Evolutionary conservation across 2,329 filamentous ascomycete species (phyloP).

Genomic region (Xylariaceae sp.): DNA sequence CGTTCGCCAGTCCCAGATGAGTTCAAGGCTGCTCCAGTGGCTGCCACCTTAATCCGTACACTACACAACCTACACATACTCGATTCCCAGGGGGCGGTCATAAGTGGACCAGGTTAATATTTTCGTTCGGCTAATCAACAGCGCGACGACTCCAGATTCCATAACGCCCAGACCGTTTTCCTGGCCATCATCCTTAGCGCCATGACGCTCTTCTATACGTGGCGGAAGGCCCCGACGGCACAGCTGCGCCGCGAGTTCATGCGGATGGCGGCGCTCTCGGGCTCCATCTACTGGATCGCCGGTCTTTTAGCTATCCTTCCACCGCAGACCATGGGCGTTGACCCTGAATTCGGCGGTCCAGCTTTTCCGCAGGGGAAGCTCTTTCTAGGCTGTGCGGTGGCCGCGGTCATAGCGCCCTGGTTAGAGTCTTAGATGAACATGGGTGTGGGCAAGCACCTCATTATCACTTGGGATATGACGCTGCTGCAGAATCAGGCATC

Average conservation of each 20-base stretch:
- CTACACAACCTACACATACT: too few species aligned
- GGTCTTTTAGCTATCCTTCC: conserved; percentile 37
- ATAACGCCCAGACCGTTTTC: conserved; percentile 41
- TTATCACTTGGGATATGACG: neutral
- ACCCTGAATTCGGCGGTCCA: conserved; percentile 42
- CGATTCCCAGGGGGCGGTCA: neutral
- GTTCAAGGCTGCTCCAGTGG: neutral
- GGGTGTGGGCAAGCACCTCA: neutral
- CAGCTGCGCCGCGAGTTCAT: conserved; percentile 33
- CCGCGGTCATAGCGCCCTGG: neutral
- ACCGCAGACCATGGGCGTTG: conserved; percentile 39
- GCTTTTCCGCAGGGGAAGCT: conserved; percentile 39
- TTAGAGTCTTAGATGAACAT: neutral
- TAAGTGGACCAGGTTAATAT: too few species aligned
- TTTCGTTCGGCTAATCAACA: neutral
- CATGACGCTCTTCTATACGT: conserved; percentile 40
- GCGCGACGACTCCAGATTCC: conserved; percentile 36
- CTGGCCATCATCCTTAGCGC: conserved; percentile 39
- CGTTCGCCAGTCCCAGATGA: neutral
- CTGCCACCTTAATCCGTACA: too few species aligned
- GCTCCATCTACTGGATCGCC: conserved; percentile 41
- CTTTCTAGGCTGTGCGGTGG: conserved; percentile 22
- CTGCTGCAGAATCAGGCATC: neutral
- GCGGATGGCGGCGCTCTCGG: conserved; percentile 35
- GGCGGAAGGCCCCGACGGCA: conserved; percentile 29